phyloP scores from a whole-genome alignment of 441 rosid genomes.

The Daphne laureola region DNA sequence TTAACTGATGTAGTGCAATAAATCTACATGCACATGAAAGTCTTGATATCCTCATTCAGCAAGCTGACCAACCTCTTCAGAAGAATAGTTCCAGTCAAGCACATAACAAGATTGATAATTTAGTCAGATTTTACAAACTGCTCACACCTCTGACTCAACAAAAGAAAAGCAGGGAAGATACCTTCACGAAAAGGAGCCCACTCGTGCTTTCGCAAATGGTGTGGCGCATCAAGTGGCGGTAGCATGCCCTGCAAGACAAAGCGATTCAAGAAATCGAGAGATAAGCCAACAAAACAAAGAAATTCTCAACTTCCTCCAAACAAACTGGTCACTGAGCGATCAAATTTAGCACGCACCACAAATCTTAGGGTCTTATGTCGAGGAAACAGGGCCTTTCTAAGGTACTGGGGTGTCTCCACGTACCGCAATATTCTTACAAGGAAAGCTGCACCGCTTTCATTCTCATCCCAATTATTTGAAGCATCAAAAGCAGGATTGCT shows the following conservation, averaged over 20 bases:
- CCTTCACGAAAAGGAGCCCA: constrained; percentile 94
- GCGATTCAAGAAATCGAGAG: background rate
- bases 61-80: too few species aligned
- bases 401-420: constrained; percentile 91
- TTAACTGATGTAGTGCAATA: too few species aligned
- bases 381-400: constrained; percentile 82
- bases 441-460: constrained; percentile 74
- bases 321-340: background rate
- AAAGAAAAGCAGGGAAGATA: constrained; percentile 12
- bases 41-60: too few species aligned
- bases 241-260: constrained; percentile 56
- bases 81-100: too few species aligned
- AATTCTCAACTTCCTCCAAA: too few species aligned
- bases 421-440: constrained; percentile 74
- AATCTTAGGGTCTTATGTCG: constrained; percentile 66
- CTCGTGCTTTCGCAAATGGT: constrained; percentile 92
- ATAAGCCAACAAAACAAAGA: background rate
- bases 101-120: too few species aligned
- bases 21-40: too few species aligned
- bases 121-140: background rate
- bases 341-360: constrained; percentile 47
- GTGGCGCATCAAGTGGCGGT: constrained; percentile 98
- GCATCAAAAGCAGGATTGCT: constrained; percentile 20
- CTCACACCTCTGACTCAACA: constrained; percentile 1
- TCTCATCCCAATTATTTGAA: constrained; percentile 28